Base-by-base conservation (phyloP, 441 rosid species). In the Raphanus hybrid region DNA sequence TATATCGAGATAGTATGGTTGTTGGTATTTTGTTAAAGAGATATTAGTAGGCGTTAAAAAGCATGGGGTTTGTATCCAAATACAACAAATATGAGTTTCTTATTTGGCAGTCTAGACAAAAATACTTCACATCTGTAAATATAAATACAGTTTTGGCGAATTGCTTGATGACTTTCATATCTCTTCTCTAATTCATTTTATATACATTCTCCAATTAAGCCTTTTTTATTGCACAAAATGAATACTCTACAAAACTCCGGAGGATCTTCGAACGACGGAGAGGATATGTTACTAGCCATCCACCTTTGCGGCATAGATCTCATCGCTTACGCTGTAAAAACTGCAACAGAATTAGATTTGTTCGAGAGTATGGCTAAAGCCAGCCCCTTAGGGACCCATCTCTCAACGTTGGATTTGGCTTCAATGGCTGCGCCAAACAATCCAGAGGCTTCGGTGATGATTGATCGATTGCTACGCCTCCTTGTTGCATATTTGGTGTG, bases 391-490 rank as follows among this genome's bases (percentile, higher is more conserved):
- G 15, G 64, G 16, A 69, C 52, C 2, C 37, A 73, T 64, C 64
- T 73, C 10, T 64, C 70, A 18, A 61, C 76, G 27, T 73, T 37
- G 27, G 70, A 20, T 52, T 64, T 73, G 27, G 76, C 70, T 64
- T 64, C 76, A 6, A 64, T 3, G 26, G 63, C 27, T 52, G 70
- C 39, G 1, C 39, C 76, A n/a, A 34, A 52, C 1, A 52, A 64
- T 73, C 55, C 64, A 65, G 37, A 73, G 26, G 70, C 70, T 64
- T 48, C 76, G n/a, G 15, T 9, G 70, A 73, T 73, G 70, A 73
- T 64, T 52, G 76, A 73, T 64, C 52, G 70, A 34, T 63, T 73
- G 70, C 70, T 73, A 54, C 69, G 69, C 7, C 67, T 73, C 52
- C 76, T 73, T 34, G 62, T 34, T 6, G 69, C 69, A 18, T 34